Evolutionary conservation across 192 early-diverging fungal genomes (phyloP).

Genomic region (Mortierella hygrophila): DNA sequence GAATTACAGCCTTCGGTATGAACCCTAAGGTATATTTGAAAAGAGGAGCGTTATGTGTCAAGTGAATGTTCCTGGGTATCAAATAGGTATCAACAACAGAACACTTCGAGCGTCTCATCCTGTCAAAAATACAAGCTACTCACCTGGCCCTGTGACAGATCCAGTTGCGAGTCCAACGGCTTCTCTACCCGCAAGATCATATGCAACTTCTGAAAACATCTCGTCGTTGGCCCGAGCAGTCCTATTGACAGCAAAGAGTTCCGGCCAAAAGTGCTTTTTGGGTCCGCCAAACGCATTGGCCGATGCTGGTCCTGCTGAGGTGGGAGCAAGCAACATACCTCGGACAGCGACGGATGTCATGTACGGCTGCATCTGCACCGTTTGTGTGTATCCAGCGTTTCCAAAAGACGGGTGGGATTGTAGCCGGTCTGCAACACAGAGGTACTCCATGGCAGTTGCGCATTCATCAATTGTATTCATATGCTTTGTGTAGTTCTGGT

Average conservation of each 20-base stretch:
- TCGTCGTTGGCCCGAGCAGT: slow-evolving; percentile 27
- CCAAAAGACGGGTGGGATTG: slow-evolving; percentile 4
- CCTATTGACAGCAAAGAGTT: slow-evolving; percentile 38
- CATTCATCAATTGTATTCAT: slow-evolving; percentile 63
- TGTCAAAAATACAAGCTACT: neutral
- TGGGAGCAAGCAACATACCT: slow-evolving; percentile 39
- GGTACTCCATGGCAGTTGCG: slow-evolving; percentile 57
- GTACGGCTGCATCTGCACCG: slow-evolving; percentile 49
- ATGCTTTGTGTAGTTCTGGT: slow-evolving; percentile 70
- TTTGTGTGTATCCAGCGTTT: slow-evolving; percentile 22
- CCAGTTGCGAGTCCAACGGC: slow-evolving; percentile 33
- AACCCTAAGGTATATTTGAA: slow-evolving; percentile 7
- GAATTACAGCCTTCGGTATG: slow-evolving; percentile 38
- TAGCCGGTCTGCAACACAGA: slow-evolving; percentile 65
- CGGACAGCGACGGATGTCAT: slow-evolving; percentile 41
- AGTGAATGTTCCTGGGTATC: neutral
- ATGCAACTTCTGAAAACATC: slow-evolving; percentile 20
- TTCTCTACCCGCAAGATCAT: slow-evolving; percentile 32
- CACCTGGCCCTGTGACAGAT: slow-evolving; percentile 40
- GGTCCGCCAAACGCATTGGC: neutral
- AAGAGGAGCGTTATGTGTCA: neutral
- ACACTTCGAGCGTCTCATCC: no score
- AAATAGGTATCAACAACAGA: neutral
- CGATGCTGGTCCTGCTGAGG: slow-evolving; percentile 12
- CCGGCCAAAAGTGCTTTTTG: slow-evolving; percentile 52